Conservation (phyloP, 108 stramenopile species). For the Nitzschia sp. region DNA sequence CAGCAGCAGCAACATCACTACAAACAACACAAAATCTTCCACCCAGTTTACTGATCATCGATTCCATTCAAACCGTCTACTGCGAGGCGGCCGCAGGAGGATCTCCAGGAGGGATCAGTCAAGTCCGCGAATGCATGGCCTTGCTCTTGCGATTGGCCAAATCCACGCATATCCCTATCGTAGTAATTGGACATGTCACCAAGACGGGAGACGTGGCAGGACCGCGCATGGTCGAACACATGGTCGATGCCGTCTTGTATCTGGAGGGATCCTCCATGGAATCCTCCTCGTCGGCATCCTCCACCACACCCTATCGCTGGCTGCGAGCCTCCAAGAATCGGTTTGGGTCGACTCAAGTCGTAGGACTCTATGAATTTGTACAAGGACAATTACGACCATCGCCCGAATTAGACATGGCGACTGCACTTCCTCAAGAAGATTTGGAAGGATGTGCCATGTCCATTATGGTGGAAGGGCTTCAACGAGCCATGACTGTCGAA, state of each 20-base stretch:
- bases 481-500: conserved; percentile 84
- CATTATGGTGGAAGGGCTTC: conserved; percentile 81
- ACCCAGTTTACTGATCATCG: conserved; percentile 82
- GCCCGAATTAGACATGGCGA: conserved; percentile 80
- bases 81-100: conserved; percentile 60
- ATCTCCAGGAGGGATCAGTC: conserved; percentile 82
- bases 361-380: conserved; percentile 89
- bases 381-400: conserved; percentile 72
- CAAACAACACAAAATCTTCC: conserved; percentile 1
- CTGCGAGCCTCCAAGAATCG: conserved; percentile 89
- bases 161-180: conserved; percentile 81
- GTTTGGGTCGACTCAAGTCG: conserved; percentile 86
- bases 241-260: conserved; percentile 94
- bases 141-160: conserved; percentile 90
- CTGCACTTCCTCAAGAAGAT: conserved; percentile 58
- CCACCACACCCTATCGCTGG: conserved; percentile 56
- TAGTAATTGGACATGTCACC: conserved; percentile 94
- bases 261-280: conserved; percentile 52
- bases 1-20: background rate
- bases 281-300: conserved; percentile 35
- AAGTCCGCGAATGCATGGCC: conserved; percentile 86
- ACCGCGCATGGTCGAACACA: conserved; percentile 94
- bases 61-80: conserved; percentile 94
- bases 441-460: conserved; percentile 87
- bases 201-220: conserved; percentile 94